A percentile compares a stretch with the other conserved stretches of the same genome.
Conservation (phyloP, 2,329 filamentous ascomycete species). For the Pestalotiopsis sp. region DNA sequence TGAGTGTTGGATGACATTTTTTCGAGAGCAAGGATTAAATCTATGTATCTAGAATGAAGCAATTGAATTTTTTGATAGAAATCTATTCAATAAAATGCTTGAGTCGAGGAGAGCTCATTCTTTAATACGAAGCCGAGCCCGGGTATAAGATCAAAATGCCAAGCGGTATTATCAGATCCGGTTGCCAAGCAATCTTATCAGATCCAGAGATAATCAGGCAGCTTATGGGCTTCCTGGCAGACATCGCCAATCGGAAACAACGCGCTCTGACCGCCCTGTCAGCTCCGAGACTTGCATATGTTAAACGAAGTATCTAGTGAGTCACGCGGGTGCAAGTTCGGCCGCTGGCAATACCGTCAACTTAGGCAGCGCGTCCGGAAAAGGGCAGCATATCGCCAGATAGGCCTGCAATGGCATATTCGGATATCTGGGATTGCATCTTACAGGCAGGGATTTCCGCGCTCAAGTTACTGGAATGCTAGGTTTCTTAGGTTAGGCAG, state of each 20-base stretch:
- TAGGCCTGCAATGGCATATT: too few species aligned
- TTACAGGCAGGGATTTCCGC: too few species aligned
- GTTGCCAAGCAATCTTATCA: constrained; percentile 13
- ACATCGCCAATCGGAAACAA: neutral
- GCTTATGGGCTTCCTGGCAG: too few species aligned
- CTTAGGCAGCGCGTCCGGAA: neutral
- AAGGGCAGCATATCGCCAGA: neutral
- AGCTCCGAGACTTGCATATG: neutral
- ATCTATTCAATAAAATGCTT: neutral
- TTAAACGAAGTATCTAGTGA: neutral
- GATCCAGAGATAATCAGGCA: constrained; percentile 12
- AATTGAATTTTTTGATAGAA: neutral
- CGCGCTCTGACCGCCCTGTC: neutral
- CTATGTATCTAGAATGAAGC: neutral
- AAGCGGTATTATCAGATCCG: neutral
- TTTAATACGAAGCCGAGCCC: too few species aligned
- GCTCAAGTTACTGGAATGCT: too few species aligned
- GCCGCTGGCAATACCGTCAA: neutral
- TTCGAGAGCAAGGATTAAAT: too few species aligned
- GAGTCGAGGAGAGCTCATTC: neutral
- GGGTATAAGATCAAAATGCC: neutral
- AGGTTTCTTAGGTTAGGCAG: too few species aligned
- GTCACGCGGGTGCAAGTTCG: neutral
- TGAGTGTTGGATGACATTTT: neutral
- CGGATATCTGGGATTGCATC: too few species aligned